A percentile compares a stretch with the other conserved stretches of the same genome.
phyloP scores from a whole-genome alignment of 164 flowering plant species.

The Malania oleifera region DNA sequence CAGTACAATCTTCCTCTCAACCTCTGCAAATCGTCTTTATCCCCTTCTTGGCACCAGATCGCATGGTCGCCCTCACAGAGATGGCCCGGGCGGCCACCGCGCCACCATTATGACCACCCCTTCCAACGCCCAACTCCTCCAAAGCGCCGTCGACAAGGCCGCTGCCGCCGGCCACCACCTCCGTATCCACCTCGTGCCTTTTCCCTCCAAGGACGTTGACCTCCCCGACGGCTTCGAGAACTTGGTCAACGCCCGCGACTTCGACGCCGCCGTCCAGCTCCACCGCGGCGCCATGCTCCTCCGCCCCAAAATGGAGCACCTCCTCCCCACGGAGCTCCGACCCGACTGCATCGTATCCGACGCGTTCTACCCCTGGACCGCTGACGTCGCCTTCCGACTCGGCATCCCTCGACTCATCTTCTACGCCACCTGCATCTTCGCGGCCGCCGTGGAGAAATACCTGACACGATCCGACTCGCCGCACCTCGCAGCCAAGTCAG shows the following conservation, averaged over 20 bases:
- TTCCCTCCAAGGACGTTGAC: neutral
- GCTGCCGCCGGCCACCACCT: neutral
- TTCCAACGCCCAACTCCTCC: neutral
- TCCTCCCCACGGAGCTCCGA: conserved; percentile 3
- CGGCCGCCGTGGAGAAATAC: conserved; percentile 4
- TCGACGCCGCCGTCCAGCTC: conserved; percentile 14
- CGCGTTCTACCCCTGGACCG: conserved; percentile 26
- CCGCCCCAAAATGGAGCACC: conserved; percentile 6
- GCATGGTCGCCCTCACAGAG: no score
- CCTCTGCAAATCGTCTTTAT: no score
- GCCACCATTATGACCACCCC: conserved; percentile 6
- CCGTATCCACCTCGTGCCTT: neutral
- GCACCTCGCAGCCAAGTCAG: conserved; percentile 16
- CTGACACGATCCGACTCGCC: conserved; percentile 17
- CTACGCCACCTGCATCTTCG: conserved; percentile 22
- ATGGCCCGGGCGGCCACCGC: no score
- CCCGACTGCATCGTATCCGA: conserved; percentile 30
- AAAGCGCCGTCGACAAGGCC: neutral
- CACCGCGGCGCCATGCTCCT: conserved; percentile 11
- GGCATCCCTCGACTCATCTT: conserved; percentile 27
- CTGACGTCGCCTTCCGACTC: conserved; percentile 17
- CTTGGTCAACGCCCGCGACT: neutral
- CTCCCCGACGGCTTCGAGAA: conserved; percentile 8
- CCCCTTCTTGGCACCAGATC: no score
- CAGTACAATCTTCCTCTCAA: no score